phyloP scores from a whole-genome alignment of 2,329 filamentous ascomycete species.

The Aspergillus thermomutatus region DNA sequence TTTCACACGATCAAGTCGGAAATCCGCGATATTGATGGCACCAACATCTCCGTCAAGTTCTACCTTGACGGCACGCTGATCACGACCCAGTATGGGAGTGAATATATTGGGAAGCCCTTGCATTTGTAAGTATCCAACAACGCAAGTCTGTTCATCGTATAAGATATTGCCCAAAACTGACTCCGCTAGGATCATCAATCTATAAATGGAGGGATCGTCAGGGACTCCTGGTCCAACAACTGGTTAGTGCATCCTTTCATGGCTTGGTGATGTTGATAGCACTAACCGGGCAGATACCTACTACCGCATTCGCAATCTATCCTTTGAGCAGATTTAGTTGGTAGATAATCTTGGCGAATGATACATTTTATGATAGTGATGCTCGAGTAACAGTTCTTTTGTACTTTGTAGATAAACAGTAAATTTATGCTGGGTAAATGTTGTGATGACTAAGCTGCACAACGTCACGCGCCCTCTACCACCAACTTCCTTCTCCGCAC shows the following conservation, averaged over 20 bases:
- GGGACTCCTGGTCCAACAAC: slow-evolving; percentile 11
- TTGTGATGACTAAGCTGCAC: not conserved
- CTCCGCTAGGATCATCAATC: slow-evolving; percentile 18
- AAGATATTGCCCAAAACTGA: not conserved
- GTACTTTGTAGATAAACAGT: not conserved
- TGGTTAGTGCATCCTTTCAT: slow-evolving; percentile 2
- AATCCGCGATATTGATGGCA: slow-evolving; percentile 50
- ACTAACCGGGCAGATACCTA: slow-evolving; percentile 4
- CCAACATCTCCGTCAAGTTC: slow-evolving; percentile 53
- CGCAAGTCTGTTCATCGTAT: too few relatives aligned
- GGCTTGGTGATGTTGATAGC: not conserved
- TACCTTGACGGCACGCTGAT: slow-evolving; percentile 52
- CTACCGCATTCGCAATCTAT: slow-evolving; percentile 10
- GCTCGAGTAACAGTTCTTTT: not conserved
- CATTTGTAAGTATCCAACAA: slow-evolving; percentile 14
- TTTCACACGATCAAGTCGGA: slow-evolving; percentile 53
- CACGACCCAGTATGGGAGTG: slow-evolving; percentile 50
- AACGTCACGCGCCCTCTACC: not conserved
- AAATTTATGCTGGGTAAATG: not conserved
- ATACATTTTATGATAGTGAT: not conserved
- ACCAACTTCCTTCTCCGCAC: not conserved
- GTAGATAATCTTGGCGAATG: not conserved
- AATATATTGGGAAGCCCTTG: slow-evolving; percentile 49
- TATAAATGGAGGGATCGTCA: slow-evolving; percentile 24
- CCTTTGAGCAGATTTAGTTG: slow-evolving; percentile 6